These are phyloP conservation scores for Phytophthora pini DNA, from an alignment of 352 stramenopile genomes.

Conservation along the genomic window DNA sequence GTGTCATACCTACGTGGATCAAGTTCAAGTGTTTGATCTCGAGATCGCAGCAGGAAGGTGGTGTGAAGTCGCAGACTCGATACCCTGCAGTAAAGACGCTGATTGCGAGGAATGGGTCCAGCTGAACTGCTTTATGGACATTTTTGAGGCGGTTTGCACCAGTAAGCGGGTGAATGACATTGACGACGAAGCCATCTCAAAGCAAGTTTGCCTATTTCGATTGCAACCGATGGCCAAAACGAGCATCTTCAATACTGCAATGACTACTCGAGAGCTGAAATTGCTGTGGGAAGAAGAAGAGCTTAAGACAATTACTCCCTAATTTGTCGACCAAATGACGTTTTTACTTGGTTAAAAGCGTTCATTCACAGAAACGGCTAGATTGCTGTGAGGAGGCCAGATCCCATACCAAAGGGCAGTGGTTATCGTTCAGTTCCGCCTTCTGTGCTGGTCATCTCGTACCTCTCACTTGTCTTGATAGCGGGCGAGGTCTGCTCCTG, in stretches of 20 bases:
- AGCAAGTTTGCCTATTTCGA: constrained; percentile 46
- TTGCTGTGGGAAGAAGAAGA: constrained; percentile 37
- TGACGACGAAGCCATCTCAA: constrained; percentile 2
- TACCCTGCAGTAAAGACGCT: constrained; percentile 43
- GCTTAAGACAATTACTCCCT: neutral
- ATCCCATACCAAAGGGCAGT: no score
- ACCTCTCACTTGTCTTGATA: no score
- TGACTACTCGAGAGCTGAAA: constrained; percentile 25
- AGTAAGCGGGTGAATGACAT: constrained; percentile 2
- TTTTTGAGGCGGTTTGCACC: constrained; percentile 61
- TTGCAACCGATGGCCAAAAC: constrained; percentile 33
- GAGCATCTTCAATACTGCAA: constrained; percentile 33
- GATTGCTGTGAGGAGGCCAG: no score
- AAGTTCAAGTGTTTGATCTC: constrained; percentile 63
- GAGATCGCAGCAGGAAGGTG: constrained; percentile 63
- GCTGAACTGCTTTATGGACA: constrained; percentile 65
- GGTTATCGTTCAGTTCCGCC: no score
- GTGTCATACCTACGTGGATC: constrained; percentile 55
- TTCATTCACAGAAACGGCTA: no score
- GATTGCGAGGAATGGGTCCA: constrained; percentile 58
- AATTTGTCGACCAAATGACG: no score
- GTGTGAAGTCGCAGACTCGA: constrained; percentile 54
- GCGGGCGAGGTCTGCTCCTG: no score
- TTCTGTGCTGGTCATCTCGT: no score
- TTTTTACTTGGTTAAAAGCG: no score